Evolutionary conservation across 352 stramenopile genomes (phyloP), one percentile per base, ranked within the genome.

Genomic region (Salisapilia sapeloensis): DNA sequence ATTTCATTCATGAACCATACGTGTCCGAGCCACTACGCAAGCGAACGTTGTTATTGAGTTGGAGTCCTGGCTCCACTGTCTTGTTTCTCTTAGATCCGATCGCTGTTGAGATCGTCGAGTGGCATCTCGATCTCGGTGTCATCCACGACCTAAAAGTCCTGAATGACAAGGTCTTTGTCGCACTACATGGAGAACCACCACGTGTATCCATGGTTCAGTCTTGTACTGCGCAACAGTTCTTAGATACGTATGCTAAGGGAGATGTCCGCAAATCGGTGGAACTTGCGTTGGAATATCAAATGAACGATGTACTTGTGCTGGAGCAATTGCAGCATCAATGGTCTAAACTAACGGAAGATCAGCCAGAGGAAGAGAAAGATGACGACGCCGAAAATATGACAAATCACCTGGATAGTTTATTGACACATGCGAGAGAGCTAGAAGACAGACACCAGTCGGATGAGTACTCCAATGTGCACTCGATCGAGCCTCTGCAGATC

Each of bases 81-180:
- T 24, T 91, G 2, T 86, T 91, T 40, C 79, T 91, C 29, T 38
- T 91, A 12, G 72, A 91, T 23, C 76, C 76, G 2, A 66, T 77
- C 29, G 65, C 60, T 0, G 71, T 89, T 2, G 71, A 91, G 45
- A 82, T 91, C 21, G 65, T 86, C 4, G 76, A 91, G 35, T 89
- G 76, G 70, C 76, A 91, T 44, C 40, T 91, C 19, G 76, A 91
- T 48, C 53, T 91, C 25, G 76, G 76, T 11, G 62, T 75, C 7
- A 82, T 91, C 19, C 72, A 86, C 27, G 76, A 91, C 36, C 46
- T 89, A 14, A 84, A 86, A 60, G 60, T 87, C 19, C 27, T 85
- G 22, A 65, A 75, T 38, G 58, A 83, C 12, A 70, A 58, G 6
- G 71, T 70, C 4, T 24, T 85, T 14, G 52, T 81, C 28, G 50